phyloP scores from a whole-genome alignment of 139 green algal genomes.

The Chloropicon primus region DNA sequence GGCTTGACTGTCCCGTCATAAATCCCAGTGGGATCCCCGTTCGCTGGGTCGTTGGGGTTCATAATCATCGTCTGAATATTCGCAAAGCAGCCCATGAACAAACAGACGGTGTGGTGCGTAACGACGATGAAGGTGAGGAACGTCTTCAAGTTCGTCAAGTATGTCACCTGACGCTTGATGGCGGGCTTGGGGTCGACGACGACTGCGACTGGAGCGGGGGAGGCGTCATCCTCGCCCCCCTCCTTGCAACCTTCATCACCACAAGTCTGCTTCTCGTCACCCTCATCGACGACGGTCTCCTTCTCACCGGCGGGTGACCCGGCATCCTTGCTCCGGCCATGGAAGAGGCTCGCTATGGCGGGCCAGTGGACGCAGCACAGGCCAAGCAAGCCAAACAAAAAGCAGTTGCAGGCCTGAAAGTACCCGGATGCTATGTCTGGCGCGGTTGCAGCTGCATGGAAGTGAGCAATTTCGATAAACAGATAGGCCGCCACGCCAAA shows the following conservation, averaged over 20 bases:
- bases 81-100: not conserved
- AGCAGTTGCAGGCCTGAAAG: too few relatives aligned
- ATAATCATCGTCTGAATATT: not conserved
- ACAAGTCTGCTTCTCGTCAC: too few relatives aligned
- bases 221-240: too few relatives aligned
- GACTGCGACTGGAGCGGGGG: too few relatives aligned
- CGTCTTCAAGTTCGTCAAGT: not conserved
- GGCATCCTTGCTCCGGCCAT: not conserved
- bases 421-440: too few relatives aligned
- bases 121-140: not conserved
- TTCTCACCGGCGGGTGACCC: too few relatives aligned
- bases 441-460: not conserved
- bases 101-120: not conserved
- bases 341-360: too few relatives aligned
- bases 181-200: not conserved
- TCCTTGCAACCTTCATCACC: not conserved
- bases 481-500: not conserved
- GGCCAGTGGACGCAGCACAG: not conserved
- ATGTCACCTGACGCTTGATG: not conserved
- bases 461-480: not conserved
- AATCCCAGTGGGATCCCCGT: not conserved
- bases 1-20: too few relatives aligned
- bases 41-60: not conserved
- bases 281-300: too few relatives aligned
- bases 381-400: not conserved